phyloP scores from a whole-genome alignment of 2,329 filamentous ascomycete genomes.

The Chaetomiaceae sp. region DNA sequence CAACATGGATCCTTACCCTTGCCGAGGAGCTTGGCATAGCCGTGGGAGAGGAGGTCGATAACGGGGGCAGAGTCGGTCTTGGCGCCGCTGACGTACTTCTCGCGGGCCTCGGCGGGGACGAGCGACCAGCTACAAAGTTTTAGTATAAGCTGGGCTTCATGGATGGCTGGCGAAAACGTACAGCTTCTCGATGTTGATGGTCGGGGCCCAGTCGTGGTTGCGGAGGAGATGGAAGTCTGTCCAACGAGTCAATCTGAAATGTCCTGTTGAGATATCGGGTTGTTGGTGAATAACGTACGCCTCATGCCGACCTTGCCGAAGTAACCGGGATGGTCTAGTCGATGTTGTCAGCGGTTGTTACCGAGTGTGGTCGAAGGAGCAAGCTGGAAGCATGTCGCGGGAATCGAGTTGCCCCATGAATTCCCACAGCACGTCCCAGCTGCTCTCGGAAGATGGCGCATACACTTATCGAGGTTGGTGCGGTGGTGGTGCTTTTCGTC shows the following conservation, averaged over 20 bases:
- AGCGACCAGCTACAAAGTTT: slow-evolving; percentile 74
- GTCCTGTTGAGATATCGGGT: not conserved
- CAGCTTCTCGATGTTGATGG: slow-evolving; percentile 97
- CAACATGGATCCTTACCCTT: slow-evolving; percentile 61
- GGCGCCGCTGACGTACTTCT: slow-evolving; percentile 75
- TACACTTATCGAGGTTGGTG: slow-evolving; percentile 72
- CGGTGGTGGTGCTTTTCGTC: slow-evolving; percentile 74
- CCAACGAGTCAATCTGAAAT: slow-evolving; percentile 6
- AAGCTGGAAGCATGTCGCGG: slow-evolving; percentile 6
- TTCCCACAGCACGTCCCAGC: slow-evolving; percentile 8
- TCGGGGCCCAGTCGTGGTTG: slow-evolving; percentile 97
- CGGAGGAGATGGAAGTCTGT: slow-evolving; percentile 88
- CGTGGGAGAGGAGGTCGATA: slow-evolving; percentile 93
- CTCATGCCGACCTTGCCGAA: slow-evolving; percentile 96
- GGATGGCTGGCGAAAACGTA: slow-evolving; percentile 37
- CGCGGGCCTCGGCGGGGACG: slow-evolving; percentile 86
- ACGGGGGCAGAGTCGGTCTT: slow-evolving; percentile 93
- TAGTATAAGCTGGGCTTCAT: not conserved
- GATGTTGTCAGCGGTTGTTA: slow-evolving; percentile 47
- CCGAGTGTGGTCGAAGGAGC: slow-evolving; percentile 72
- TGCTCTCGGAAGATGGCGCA: slow-evolving; percentile 45
- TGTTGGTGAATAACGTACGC: slow-evolving; percentile 23
- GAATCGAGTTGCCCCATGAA: not conserved
- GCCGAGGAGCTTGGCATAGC: slow-evolving; percentile 98
- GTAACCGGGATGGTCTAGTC: slow-evolving; percentile 83